Evolutionary conservation across 768 basidiomycete species (phyloP), one percentile per base, ranked within the genome.

Genomic region (Gymnopilus junonius): DNA sequence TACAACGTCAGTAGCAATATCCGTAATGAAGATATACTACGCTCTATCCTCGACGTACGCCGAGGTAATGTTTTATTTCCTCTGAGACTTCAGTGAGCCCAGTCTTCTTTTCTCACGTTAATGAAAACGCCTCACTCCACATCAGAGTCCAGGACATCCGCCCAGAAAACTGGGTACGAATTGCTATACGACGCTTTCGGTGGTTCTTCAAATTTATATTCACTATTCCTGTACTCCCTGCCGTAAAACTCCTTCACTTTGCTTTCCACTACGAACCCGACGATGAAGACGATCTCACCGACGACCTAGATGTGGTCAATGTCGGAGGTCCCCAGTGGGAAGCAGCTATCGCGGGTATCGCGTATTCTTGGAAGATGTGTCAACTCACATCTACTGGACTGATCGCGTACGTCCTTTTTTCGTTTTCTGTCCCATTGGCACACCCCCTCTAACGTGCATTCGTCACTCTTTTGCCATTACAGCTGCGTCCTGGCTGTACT

Each of bases 401-500:
- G 3, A 53, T 61, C 25, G 59, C 50, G 59, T 61, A 34, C 8
- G 59, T 51, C 14, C 10, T 46, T 17, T 20, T 7, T 31, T 20
- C 2, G 25, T 2, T 1, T 17, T 51, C 14, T 8, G n/a, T 15
- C 48, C 8, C n/a, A 15, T 20, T 8, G 2, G 17, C 10, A 42
- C 12, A 39, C 17, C 39, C 31, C 37, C 6, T 31, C 25, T 25
- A 20, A 34, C 43, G 5, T 2, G 35, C 37, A 1, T 5, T 51
- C 20, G 53, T 10, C 29, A 15, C 32, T 15, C 12, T 51, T 39
- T 35, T 10, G 4, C 12, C 20, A 31, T 15, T 8, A 4, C 32
- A 59, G 60, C 17, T 42, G 53, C 20, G 42, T 45, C 23, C 53
- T 54, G 2, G 60, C 54, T 21, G 54, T 55, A n/a, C 60, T 61